These are phyloP conservation scores for Penicillium sp. DNA, from an alignment of 2,329 filamentous ascomycete species.

Conservation along the genomic window DNA sequence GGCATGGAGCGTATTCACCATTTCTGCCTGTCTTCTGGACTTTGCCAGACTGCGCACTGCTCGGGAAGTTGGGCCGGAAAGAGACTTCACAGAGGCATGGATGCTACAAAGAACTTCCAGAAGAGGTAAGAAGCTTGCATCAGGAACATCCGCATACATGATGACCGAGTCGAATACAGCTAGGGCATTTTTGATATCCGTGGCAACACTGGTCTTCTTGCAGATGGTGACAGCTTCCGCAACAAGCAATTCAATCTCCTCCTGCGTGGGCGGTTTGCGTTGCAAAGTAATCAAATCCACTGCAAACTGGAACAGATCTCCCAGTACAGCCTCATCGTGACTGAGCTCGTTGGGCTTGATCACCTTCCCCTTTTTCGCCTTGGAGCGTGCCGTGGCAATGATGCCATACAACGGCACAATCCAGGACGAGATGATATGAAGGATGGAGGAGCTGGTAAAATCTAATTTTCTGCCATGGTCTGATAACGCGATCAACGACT, in stretches of 20 bases:
- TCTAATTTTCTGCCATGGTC: slow-evolving; percentile 46
- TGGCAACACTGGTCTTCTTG: slow-evolving; percentile 41
- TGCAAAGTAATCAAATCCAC: slow-evolving; percentile 45
- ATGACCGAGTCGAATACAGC: slow-evolving; percentile 45
- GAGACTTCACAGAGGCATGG: slow-evolving; percentile 43
- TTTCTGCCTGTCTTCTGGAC: slow-evolving; percentile 38
- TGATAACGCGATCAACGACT: slow-evolving; percentile 41
- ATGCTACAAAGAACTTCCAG: slow-evolving; percentile 46
- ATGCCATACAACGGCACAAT: slow-evolving; percentile 40
- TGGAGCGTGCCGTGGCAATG: slow-evolving; percentile 37
- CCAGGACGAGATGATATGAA: slow-evolving; percentile 41
- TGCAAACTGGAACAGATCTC: slow-evolving; percentile 42
- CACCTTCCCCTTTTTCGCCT: slow-evolving; percentile 37
- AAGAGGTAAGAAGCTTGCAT: slow-evolving; percentile 37
- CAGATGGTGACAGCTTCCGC: slow-evolving; percentile 41
- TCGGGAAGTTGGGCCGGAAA: slow-evolving; percentile 44
- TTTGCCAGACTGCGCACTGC: slow-evolving; percentile 44
- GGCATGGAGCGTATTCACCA: slow-evolving; percentile 38
- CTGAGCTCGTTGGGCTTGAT: slow-evolving; percentile 31
- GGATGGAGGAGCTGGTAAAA: slow-evolving; percentile 38
- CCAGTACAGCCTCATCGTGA: slow-evolving; percentile 37
- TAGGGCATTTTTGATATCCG: slow-evolving; percentile 44
- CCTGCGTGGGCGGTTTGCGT: slow-evolving; percentile 34
- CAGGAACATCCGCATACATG: slow-evolving; percentile 40
- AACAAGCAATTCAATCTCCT: slow-evolving; percentile 39